Evolutionary conservation across 495 filamentous ascomycete genomes (phyloP), one percentile per base, ranked within the genome.

Genomic region (Cetradonia linearis): DNA sequence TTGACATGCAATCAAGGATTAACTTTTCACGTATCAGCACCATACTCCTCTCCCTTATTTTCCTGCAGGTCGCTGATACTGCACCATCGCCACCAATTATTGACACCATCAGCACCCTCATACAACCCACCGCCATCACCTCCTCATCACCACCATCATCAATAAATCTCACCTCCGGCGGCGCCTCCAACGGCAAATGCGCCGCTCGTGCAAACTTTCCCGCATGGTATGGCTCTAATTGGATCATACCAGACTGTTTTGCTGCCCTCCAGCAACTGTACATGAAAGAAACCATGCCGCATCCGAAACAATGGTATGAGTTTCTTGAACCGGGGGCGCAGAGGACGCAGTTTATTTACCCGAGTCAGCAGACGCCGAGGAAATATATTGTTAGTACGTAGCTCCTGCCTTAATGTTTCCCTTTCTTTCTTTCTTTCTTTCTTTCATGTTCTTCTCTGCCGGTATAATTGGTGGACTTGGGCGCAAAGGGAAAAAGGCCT

Each of bases 341-440:
- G 1, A 20, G 36, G 3, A 48, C n/a, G 4, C 5, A 31, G n/a
- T n/a, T 3, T 0, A 1, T 1, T 2, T 18, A 37, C 3, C 38
- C 37, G 0, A 25, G 7, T 3, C 30, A 55, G 37, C 18, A 31
- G 1, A 61, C 59, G 2, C 59, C 59, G 30, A 37, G 59, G 31
- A 61, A 61, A 54, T 61, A 61, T 36, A 11, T 36, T 9, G n/a
- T 61, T 8, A 20, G 59, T 61, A 46, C 23, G 58, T 53, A 2
- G 46, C 20, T 27, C 28, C 30, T 31, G 9, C 7, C 16, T 9
- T 14, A 1, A 2, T 52, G 9, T 20, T 14, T 25, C 6, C 1
- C 14, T n/a, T 7, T 27, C 11, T 1, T 44, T 0, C 23, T 0
- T 47, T 28, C 11, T n/a, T 30, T 25, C 27, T 42, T 25, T 25